phyloP scores from a whole-genome alignment of 2,329 filamentous ascomycete species.

The Xylaria multiplex region DNA sequence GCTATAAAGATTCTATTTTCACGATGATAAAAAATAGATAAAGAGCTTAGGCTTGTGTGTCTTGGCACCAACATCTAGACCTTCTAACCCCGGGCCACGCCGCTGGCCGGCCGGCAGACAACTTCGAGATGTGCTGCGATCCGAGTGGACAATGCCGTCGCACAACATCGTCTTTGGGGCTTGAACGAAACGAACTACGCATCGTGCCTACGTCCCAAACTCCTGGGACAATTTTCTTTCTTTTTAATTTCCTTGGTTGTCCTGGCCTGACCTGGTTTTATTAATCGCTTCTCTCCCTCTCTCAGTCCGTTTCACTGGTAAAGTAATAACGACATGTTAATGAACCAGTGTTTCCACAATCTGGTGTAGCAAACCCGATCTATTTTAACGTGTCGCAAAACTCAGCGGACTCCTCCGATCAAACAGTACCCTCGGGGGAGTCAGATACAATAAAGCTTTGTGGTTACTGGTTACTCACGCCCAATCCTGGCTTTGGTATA shows the following conservation, averaged over 20 bases:
- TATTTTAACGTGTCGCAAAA: constrained; percentile 4
- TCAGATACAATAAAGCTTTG: neutral
- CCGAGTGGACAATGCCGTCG: constrained; percentile 40
- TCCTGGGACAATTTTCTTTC: constrained; percentile 7
- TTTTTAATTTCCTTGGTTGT: neutral
- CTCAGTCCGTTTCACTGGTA: neutral
- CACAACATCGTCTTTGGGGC: constrained; percentile 11
- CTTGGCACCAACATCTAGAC: neutral
- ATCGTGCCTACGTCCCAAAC: constrained; percentile 4
- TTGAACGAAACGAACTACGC: neutral
- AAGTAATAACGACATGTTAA: neutral
- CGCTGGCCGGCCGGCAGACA: constrained; percentile 43
- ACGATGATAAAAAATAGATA: too few relatives aligned
- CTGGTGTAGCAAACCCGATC: constrained; percentile 6
- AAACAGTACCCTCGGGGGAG: neutral
- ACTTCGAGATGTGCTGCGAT: constrained; percentile 34
- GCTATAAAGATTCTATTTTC: too few relatives aligned
- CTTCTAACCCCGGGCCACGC: constrained; percentile 39
- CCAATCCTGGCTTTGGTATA: neutral
- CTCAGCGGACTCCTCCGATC: neutral
- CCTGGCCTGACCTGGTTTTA: neutral
- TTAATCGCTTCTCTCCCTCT: neutral
- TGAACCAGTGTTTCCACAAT: neutral
- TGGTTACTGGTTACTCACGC: neutral
- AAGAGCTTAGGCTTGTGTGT: too few relatives aligned